Percentiles rank a stretch among this genome's conserved stretches.
These are phyloP conservation scores for Yamadazyma endophytica DNA, from an alignment of 805 yeast species.

Conservation along the genomic window DNA sequence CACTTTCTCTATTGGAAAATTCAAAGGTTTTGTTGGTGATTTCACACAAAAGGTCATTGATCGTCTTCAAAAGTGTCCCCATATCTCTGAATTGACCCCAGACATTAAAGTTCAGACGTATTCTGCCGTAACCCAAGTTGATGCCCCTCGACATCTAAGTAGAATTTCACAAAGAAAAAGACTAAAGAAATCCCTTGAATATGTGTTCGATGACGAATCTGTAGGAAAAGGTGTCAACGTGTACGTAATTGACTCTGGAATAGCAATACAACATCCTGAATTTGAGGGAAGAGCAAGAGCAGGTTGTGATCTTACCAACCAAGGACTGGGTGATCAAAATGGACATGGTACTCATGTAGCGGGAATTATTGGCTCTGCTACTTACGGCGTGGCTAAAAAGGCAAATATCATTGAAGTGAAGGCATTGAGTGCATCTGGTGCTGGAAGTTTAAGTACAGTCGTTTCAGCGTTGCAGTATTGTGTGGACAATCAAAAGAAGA, in stretches of 20 bases:
- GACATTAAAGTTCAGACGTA: conserved; percentile 60
- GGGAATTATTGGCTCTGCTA: conserved; percentile 47
- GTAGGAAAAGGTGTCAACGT: conserved; percentile 64
- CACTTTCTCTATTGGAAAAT: conserved; percentile 62
- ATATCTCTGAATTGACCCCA: conserved; percentile 65
- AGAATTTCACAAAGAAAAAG: conserved; percentile 51
- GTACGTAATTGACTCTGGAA: conserved; percentile 85
- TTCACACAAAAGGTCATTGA: conserved; percentile 46
- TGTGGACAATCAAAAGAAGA: conserved; percentile 48
- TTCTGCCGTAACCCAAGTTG: conserved; percentile 37
- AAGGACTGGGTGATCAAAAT: conserved; percentile 49
- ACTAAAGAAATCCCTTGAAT: conserved; percentile 27
- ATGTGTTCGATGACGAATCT: conserved; percentile 42
- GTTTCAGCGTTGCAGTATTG: conserved; percentile 66
- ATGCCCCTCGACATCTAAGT: conserved; percentile 65
- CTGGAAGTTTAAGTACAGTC: conserved; percentile 65
- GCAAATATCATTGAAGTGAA: conserved; percentile 67
- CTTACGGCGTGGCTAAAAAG: conserved; percentile 53
- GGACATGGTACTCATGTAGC: conserved; percentile 62
- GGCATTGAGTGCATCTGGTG: conserved; percentile 63
- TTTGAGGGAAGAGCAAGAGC: conserved; percentile 56
- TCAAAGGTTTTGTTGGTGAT: conserved; percentile 66
- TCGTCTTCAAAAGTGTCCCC: conserved; percentile 51
- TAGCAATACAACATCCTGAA: conserved; percentile 54
- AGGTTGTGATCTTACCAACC: conserved; percentile 62